Evolutionary conservation across 2,329 filamentous ascomycete genomes (phyloP), one percentile per base, ranked within the genome.

Genomic region (Fusarium graminum): DNA sequence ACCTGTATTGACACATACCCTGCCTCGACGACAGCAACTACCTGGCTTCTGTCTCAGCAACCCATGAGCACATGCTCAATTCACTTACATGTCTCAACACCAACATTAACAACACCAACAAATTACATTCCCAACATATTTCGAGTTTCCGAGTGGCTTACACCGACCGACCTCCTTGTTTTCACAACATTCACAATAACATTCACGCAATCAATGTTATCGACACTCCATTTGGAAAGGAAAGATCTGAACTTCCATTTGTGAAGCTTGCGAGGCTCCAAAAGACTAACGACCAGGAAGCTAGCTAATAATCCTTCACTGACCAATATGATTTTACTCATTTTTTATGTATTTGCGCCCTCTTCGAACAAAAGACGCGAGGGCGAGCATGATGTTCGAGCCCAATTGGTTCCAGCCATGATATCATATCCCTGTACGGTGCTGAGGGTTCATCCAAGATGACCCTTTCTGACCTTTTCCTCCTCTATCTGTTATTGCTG

Each of bases 231-330:
- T 59, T 19, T 64, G 60, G 68, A 59, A 69, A 65, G 41, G 67
- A 72, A 71, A 69, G 70, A 73, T 57, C 29, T 67, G 61, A 52
- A 69, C 68, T 72, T 73, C 71, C 71, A 73, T 73, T 73, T 63
- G 60, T 47, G 66, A 63, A 73, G 70, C 71, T 58, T 30, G 54
- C 59, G 30, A 44, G 61, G 70, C 67, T 64, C 65, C 54, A 46
- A 36, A 43, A 57, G 44, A 60, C 55, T 61, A 42, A 69, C 49
- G 63, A 67, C 44, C 56, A 72, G 68, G 71, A 73, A 73, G 68
- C 68, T 70, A 72, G 59, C 67, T 68, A 68, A 36, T 36, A 44
- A 70, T 62, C 70, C 56, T 30, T 50, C 67, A 43, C 55, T 53
- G 47, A 61, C 60, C 62, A 67, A 64, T 52, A 63, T 50, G 46